Base-by-base conservation (phyloP, 441 rosid species). In the Adansonia gregorii region DNA sequence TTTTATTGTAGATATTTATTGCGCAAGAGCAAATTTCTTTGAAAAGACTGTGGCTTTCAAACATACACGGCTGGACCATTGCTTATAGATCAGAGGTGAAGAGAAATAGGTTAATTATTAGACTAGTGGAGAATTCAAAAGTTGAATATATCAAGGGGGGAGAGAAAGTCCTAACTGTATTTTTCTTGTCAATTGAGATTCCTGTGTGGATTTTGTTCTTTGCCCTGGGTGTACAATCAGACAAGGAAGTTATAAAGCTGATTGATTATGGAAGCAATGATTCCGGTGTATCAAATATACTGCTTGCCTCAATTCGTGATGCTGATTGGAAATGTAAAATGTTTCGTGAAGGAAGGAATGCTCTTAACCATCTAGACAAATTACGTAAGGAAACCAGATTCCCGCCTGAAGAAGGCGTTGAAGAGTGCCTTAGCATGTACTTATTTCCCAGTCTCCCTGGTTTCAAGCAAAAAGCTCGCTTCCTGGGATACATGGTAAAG, bases 21-120 rank as follows among this genome's bases (percentile, higher is more conserved):
- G 97, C 99, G n/a, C 99, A 96, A 83, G 99, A 96, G 79, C 97
- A 93, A 79, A 80, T 83, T 63, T 94, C 94, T 80, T 48, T 83
- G 81, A 94, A 87, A 87, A 93, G 93, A 79, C 91, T 94, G n/a
- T 96, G 98, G 99, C 76, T 94, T 73, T 87, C 91, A 39, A 88
- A 79, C 77, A 77, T 45, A 68, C 96, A 83, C 65, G 85, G 86
- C 17, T 93, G 97, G 97, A 89, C 93, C 19, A 85, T 92, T 81
- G 81, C 93, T 3, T 91, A 89, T 83, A 82, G 86, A 75, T 93
- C 94, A 0, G 93, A 89, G 52, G 78, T 81, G 45, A 96, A 88
- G 82, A 91, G 98, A 74, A 85, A 92, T 60, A 85, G 94, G 75
- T 67, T 92, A 54, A 85, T 89, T 74, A 81, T 96, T 66, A 87